Base-by-base conservation (phyloP, 2,329 filamentous ascomycete species). In the Hirsutella rhossiliensis region DNA sequence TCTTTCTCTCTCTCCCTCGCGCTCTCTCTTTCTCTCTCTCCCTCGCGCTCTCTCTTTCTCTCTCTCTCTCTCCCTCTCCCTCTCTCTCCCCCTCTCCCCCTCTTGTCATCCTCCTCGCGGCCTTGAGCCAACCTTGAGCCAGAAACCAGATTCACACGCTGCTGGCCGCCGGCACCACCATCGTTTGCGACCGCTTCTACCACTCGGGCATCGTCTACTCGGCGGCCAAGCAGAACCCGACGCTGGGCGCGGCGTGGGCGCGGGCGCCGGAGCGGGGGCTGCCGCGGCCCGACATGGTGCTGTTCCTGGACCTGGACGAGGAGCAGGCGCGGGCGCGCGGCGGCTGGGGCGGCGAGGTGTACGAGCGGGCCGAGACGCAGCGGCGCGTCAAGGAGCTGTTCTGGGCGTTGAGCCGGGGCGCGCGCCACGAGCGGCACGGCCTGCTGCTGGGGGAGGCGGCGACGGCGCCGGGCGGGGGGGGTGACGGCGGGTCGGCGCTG, bases 171-270 rank as follows among this genome's bases (percentile, higher is more conserved):
- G 89, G 90, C 9, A 80, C 73, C 18, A 92, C 79, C 0, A 73
- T 98, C 29, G 71, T 98, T 34, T 81, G 90, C 52, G 92, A 98
- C 63, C 81, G 92, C 40, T 98, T 97, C 67, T 94, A 94, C 61
- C 90, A 95, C 68, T 92, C 85, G 18, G 92, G 92, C 43, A 85
- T 89, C 45, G 87, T 96, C 41, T 98, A 97, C 67, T 87, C 82
- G 20, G 87, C 87, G 0, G 90, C 92, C 4, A 97, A 97, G 60
- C 71, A 78, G 38, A 87, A 86, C 52, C 76, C 81, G 0, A 62
- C 69, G 2, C 72, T 96, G 12, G 68, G 75, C 0, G 69, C 96
- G 0, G 64, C 74, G 0, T 98, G 92, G 89, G 88, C 87, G 8
- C 80, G 86, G 52, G 74, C 80, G 15, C 87, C 89, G 1, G 92